phyloP scores from a whole-genome alignment of 2,329 filamentous ascomycete species.

The Colletotrichum lindemuthianum region DNA sequence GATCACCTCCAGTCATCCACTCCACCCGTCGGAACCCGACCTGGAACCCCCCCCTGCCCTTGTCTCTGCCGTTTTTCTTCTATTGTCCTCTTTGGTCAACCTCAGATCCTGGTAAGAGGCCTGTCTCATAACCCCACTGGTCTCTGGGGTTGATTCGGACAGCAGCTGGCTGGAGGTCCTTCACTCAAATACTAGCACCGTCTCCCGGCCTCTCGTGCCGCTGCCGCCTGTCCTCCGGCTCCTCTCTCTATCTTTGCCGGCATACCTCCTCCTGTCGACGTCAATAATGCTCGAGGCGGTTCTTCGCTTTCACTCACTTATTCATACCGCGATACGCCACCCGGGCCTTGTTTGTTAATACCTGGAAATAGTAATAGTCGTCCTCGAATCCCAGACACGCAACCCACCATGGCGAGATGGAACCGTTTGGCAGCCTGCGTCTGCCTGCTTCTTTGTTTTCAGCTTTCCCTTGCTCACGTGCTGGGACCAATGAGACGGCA shows the following conservation, averaged over 20 bases:
- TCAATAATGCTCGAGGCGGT: conserved; percentile 16
- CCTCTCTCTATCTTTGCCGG: conserved; percentile 13
- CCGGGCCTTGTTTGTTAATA: background rate
- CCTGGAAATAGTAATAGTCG: too few relatives aligned
- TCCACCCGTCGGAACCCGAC: conserved; percentile 16
- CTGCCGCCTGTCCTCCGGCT: conserved; percentile 2
- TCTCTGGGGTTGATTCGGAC: conserved; percentile 17
- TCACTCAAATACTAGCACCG: conserved; percentile 18
- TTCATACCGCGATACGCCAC: background rate
- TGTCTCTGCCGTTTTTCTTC: conserved; percentile 15
- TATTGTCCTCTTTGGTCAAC: conserved; percentile 26
- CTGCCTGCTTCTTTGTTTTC: conserved; percentile 50
- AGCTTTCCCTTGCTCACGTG: conserved; percentile 48
- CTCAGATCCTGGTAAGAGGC: conserved; percentile 20
- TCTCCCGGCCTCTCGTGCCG: conserved; percentile 7
- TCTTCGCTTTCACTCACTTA: conserved; percentile 3
- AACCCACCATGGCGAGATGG: conserved; percentile 39
- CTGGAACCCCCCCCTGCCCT: conserved; percentile 27
- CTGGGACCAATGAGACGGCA: conserved; percentile 47
- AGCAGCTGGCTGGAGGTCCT: conserved; percentile 15
- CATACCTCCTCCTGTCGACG: conserved; percentile 15
- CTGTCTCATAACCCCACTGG: conserved; percentile 29
- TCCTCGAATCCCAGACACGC: background rate
- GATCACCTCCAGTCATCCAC: conserved; percentile 27
- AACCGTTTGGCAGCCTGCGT: conserved; percentile 50